phyloP scores from a whole-genome alignment of 257 asterid genomes.

The Solanum pennellii region DNA sequence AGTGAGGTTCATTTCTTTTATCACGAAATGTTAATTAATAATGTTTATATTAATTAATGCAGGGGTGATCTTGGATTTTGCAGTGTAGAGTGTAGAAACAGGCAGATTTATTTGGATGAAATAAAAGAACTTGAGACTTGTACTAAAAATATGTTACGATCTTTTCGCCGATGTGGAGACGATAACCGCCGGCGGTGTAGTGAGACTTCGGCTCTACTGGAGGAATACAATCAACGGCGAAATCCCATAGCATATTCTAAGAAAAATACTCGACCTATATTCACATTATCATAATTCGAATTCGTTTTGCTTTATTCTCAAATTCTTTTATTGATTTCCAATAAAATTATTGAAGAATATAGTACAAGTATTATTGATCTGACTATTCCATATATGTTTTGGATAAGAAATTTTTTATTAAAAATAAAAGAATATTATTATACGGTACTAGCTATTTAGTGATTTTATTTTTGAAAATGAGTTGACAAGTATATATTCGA shows the following conservation, averaged over 20 bases:
- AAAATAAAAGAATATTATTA: not conserved
- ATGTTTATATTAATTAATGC: not conserved
- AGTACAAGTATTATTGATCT: no score
- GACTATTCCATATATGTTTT: not conserved
- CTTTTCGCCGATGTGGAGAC: slow-evolving; percentile 19
- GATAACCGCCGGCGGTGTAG: slow-evolving; percentile 26
- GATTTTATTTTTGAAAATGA: not conserved
- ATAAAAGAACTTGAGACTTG: slow-evolving; percentile 35
- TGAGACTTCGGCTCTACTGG: slow-evolving; percentile 17
- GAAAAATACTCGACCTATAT: slow-evolving; percentile 6
- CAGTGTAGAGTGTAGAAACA: slow-evolving; percentile 37
- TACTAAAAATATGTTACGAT: slow-evolving; percentile 19
- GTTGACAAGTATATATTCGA: not conserved
- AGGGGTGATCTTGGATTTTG: slow-evolving; percentile 78
- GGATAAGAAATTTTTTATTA: not conserved
- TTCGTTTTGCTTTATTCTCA: not conserved
- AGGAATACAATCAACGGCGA: slow-evolving; percentile 22
- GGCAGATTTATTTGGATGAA: slow-evolving; percentile 61
- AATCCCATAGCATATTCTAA: slow-evolving; percentile 8
- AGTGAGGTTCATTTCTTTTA: no score
- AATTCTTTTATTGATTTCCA: not conserved
- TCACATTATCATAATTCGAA: slow-evolving; percentile 11
- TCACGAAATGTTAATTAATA: not conserved
- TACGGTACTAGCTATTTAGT: not conserved
- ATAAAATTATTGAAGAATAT: not conserved